Base-by-base conservation (phyloP, 495 filamentous ascomycete genomes). In the Daldinia concentrica region DNA sequence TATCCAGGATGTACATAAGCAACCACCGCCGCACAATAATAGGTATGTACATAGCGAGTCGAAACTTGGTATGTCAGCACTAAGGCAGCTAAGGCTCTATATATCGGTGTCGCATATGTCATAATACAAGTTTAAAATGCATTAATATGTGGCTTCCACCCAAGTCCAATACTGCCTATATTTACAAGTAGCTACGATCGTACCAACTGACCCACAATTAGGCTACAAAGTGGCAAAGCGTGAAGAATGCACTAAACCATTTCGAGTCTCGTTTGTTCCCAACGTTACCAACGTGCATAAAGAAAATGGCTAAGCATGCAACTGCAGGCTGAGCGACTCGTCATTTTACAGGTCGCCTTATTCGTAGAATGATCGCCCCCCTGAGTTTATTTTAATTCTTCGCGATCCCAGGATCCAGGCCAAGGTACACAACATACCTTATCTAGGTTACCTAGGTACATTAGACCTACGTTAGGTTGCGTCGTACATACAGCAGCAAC, bases 361-460 rank as follows among this genome's bases (percentile, higher is more conserved):
- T 43, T 19, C 14, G 39, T 43, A 2, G 39, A 43, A 43, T 43
- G 41, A 48, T 48, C 19, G 43, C 2, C 43, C 43, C 43, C 43
- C 3, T 48, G 43, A 48, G 43, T 48, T 48, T 48, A 48, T 48
- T 48, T 48, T 24, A 48, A 48, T 22, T 24, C 19, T 48, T 48
- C n/a, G n/a, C n/a, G n/a, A n/a, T n/a, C n/a, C n/a, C n/a, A n/a
- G n/a, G n/a, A n/a, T n/a, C n/a, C n/a, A n/a, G n/a, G n/a, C n/a
- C n/a, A n/a, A n/a, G n/a, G n/a, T n/a, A n/a, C n/a, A n/a, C n/a
- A n/a, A n/a, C n/a, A n/a, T n/a, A n/a, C n/a, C n/a, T n/a, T n/a
- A 45, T 45, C 41, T 48, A 48, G 17, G n/a, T 26, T 50, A 50
- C 45, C 45, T 26, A 50, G 45, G n/a, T 22, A 22, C 17, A 26